These are phyloP conservation scores for Carex littledalei DNA, from an alignment of 176 grass and related monocot species.

Conservation along the genomic window DNA sequence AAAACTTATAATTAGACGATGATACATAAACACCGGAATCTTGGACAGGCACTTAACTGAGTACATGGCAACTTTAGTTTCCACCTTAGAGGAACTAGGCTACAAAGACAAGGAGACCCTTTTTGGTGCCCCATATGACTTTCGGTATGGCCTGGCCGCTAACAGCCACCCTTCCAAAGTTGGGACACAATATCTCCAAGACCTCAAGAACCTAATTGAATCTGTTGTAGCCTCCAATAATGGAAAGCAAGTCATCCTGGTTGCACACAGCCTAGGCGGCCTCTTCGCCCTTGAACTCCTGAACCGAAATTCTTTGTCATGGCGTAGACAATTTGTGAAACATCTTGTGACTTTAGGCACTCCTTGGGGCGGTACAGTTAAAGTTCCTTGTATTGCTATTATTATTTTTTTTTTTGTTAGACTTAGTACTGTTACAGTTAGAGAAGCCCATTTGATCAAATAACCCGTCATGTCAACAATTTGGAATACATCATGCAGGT, in stretches of 20 bases:
- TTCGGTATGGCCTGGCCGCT: conserved; percentile 66
- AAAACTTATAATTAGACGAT: not conserved
- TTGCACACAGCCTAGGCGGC: conserved; percentile 76
- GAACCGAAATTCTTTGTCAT: conserved; percentile 28
- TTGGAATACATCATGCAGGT: not conserved
- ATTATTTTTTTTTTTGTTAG: not conserved
- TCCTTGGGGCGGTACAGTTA: conserved; percentile 54
- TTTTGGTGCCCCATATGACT: conserved; percentile 85
- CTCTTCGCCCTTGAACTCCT: conserved; percentile 68
- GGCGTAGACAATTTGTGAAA: conserved; percentile 47
- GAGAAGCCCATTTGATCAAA: not conserved
- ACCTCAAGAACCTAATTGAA: conserved; percentile 53
- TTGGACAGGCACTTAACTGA: conserved; percentile 41
- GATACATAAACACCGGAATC: not conserved
- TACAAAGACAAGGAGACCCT: conserved; percentile 61
- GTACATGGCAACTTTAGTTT: conserved; percentile 62
- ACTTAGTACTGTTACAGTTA: not conserved
- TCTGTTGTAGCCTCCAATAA: conserved; percentile 34
- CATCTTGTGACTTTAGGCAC: conserved; percentile 52
- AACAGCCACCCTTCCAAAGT: conserved; percentile 49
- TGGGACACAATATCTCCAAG: conserved; percentile 48
- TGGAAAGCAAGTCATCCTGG: conserved; percentile 45
- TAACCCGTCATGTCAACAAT: not conserved
- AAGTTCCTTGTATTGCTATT: not conserved
- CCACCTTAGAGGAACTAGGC: conserved; percentile 50